These are phyloP conservation scores for Calonectria pseudoturangicola DNA, from an alignment of 2,329 filamentous ascomycete species.

Conservation along the genomic window DNA sequence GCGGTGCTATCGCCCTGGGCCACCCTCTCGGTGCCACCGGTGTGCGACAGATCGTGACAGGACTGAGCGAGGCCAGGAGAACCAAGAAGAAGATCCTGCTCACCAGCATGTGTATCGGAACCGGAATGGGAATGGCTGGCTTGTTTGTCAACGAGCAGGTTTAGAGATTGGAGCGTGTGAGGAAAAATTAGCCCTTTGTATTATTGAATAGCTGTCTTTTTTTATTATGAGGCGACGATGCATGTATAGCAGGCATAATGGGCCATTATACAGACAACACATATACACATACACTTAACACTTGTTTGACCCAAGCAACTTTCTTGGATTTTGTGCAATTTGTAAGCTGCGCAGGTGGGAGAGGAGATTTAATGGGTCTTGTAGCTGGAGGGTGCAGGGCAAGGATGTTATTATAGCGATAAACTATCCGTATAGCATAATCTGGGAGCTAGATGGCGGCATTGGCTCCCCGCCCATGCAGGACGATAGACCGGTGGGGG, in stretches of 20 bases:
- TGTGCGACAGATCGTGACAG: slow-evolving; percentile 89
- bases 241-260: slow-evolving; percentile 19
- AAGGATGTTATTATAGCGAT: neutral
- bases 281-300: slow-evolving; percentile 10
- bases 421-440: slow-evolving; percentile 12
- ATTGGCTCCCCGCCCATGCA: slow-evolving; percentile 1
- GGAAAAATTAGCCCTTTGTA: slow-evolving; percentile 38
- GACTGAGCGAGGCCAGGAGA: slow-evolving; percentile 88
- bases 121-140: slow-evolving; percentile 81
- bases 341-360: neutral
- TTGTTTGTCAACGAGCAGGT: slow-evolving; percentile 77
- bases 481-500: neutral
- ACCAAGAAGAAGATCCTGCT: slow-evolving; percentile 93
- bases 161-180: slow-evolving; percentile 38
- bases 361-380: no score
- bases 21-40: slow-evolving; percentile 89
- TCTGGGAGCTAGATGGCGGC: slow-evolving; percentile 3
- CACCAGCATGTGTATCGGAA: slow-evolving; percentile 91
- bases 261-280: neutral
- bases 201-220: slow-evolving; percentile 30
- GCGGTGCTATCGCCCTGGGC: slow-evolving; percentile 88
- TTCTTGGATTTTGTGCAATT: neutral
- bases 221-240: slow-evolving; percentile 16
- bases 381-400: neutral
- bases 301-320: neutral